Evolutionary conservation across 768 basidiomycete species (phyloP).

Genomic region (Psilocybe subaeruginosa): DNA sequence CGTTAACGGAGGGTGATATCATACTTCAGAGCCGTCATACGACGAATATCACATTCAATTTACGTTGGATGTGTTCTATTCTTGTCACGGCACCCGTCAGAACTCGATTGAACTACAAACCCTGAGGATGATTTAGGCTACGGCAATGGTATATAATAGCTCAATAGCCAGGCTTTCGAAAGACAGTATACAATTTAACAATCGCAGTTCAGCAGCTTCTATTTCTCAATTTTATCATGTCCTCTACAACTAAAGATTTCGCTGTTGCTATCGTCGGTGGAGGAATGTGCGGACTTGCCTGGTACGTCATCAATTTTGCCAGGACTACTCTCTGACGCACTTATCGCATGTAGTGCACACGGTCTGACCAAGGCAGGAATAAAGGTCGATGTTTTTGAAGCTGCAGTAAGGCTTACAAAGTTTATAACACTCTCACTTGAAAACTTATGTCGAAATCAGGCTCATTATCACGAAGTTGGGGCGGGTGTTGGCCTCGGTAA

Average conservation of each 20-base stretch:
- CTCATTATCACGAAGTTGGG: slow-evolving; percentile 53
- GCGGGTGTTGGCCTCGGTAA: slow-evolving; percentile 57
- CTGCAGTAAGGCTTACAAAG: slow-evolving; percentile 40
- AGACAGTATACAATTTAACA: neutral
- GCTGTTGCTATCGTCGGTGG: slow-evolving; percentile 58
- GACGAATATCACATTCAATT: too few relatives aligned
- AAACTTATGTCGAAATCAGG: slow-evolving; percentile 25
- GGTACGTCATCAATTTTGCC: slow-evolving; percentile 22
- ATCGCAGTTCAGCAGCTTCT: neutral
- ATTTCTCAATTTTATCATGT: neutral
- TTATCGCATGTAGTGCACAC: slow-evolving; percentile 34
- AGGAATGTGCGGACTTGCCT: slow-evolving; percentile 55
- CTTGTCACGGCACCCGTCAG: too few relatives aligned
- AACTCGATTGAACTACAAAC: neutral
- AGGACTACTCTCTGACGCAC: neutral
- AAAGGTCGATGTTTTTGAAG: slow-evolving; percentile 53
- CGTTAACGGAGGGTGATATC: neutral
- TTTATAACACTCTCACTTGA: too few relatives aligned
- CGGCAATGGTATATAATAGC: neutral
- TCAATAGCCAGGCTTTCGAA: neutral
- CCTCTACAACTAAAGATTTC: slow-evolving; percentile 38
- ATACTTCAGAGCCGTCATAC: neutral
- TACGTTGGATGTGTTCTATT: too few relatives aligned
- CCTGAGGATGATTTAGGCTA: neutral
- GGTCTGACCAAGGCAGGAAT: slow-evolving; percentile 45